A percentile compares a stretch with the other conserved stretches of the same genome.
phyloP scores from a whole-genome alignment of 352 stramenopile species.

The Phytopythium aichiense region DNA sequence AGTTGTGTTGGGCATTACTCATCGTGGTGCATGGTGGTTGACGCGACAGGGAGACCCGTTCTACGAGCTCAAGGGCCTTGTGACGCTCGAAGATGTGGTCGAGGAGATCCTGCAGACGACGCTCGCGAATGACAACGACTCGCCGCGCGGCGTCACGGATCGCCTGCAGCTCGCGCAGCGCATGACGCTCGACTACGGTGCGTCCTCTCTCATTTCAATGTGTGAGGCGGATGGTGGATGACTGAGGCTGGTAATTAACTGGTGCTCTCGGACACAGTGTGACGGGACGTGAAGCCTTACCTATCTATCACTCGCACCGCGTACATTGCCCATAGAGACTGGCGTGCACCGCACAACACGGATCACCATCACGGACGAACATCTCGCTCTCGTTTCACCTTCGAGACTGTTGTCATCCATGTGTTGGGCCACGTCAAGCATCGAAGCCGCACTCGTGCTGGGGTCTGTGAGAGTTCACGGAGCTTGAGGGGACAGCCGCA shows the following conservation, averaged over 20 bases:
- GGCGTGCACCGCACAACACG: no score
- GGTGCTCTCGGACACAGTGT: not conserved
- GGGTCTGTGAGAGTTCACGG: no score
- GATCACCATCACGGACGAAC: no score
- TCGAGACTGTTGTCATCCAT: no score
- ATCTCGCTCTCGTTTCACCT: no score
- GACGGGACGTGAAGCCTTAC: not conserved
- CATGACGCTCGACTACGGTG: constrained; percentile 59
- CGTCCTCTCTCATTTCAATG: constrained; percentile 5
- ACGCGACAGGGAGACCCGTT: constrained; percentile 83
- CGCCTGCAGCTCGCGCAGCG: constrained; percentile 48
- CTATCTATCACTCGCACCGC: not conserved
- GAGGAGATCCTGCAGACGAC: constrained; percentile 97
- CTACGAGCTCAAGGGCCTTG: constrained; percentile 96
- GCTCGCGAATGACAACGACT: constrained; percentile 95
- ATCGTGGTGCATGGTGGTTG: not conserved
- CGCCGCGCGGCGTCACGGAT: constrained; percentile 32
- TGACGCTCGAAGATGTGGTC: constrained; percentile 99
- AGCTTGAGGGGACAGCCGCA: no score
- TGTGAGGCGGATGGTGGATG: not conserved
- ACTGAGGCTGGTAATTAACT: not conserved
- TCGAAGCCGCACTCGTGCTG: no score
- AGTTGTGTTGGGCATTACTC: not conserved
- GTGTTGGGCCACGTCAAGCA: no score
- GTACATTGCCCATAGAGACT: not conserved